A percentile compares a stretch with the other conserved stretches of the same genome.
Evolutionary conservation across 2,329 filamentous ascomycete species (phyloP).

Genomic region (Acephala macrosclerotiorum): DNA sequence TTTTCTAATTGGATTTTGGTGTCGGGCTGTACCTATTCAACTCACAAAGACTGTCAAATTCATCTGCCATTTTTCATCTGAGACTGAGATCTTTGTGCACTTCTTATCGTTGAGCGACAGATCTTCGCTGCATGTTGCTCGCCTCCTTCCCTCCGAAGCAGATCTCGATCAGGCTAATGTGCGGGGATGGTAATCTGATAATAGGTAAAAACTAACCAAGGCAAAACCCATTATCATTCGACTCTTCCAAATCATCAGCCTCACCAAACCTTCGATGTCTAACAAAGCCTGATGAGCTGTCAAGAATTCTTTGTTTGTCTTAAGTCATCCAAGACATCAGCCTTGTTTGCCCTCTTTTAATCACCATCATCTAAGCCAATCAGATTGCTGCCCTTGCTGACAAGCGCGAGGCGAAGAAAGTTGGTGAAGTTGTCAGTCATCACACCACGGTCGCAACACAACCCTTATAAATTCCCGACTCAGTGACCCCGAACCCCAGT

Average conservation of each 20-base stretch:
- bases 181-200: slow-evolving; percentile 2
- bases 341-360: not conserved
- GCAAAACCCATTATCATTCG: not conserved
- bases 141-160: not conserved
- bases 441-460: slow-evolving; percentile 9
- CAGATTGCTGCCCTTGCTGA: slow-evolving; percentile 1
- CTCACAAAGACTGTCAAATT: no score
- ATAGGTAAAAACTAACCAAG: not conserved
- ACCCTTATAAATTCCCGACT: not conserved
- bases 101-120: not conserved
- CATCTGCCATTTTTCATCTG: no score
- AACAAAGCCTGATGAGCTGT: not conserved
- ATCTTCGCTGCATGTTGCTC: not conserved
- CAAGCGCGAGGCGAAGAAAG: slow-evolving; percentile 7
- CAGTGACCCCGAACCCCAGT: not conserved
- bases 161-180: slow-evolving; percentile 7
- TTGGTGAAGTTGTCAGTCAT: not conserved
- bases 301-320: not conserved
- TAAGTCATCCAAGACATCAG: slow-evolving; percentile 1
- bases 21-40: no score
- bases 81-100: no score
- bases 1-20: no score
- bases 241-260: not conserved
- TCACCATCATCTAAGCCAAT: not conserved
- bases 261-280: not conserved